Evolutionary conservation across 2,329 filamentous ascomycete species (phyloP).

Genomic region (Beauveria sp.): DNA sequence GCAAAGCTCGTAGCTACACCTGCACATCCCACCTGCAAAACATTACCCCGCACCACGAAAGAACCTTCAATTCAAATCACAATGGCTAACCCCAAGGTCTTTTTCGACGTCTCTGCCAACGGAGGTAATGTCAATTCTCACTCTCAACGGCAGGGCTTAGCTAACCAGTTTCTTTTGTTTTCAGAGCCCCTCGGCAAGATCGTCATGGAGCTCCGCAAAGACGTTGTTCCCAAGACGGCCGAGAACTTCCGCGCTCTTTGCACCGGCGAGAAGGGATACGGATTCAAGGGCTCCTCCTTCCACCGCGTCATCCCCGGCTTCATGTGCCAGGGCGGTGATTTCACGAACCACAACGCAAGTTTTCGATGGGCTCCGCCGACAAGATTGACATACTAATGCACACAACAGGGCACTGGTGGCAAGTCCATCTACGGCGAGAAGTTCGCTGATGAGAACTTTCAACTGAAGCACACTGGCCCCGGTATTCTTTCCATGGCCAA

Average conservation of each 20-base stretch:
- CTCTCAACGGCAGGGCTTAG: not conserved
- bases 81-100: conserved; percentile 14
- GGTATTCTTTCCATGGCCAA: conserved; percentile 18
- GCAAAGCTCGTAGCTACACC: not conserved
- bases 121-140: conserved; percentile 3
- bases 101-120: conserved; percentile 13
- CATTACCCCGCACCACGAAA: not conserved
- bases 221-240: conserved; percentile 12
- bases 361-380: not conserved
- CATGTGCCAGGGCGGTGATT: conserved; percentile 14
- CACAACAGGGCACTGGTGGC: conserved; percentile 16
- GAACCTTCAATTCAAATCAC: not conserved
- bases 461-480: conserved; percentile 15
- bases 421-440: conserved; percentile 18
- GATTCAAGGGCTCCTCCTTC: conserved; percentile 9
- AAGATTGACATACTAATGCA: not conserved
- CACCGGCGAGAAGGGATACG: conserved; percentile 13
- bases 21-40: not conserved
- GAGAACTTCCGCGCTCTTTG: conserved; percentile 13
- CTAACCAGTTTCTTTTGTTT: not conserved
- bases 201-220: conserved; percentile 9
- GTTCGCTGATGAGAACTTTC: conserved; percentile 17
- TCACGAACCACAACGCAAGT: conserved; percentile 12
- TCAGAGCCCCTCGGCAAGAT: conserved; percentile 12
- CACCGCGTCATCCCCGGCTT: conserved; percentile 13